phyloP scores from a whole-genome alignment of 257 asterid genomes.

The Coffea canephora region DNA sequence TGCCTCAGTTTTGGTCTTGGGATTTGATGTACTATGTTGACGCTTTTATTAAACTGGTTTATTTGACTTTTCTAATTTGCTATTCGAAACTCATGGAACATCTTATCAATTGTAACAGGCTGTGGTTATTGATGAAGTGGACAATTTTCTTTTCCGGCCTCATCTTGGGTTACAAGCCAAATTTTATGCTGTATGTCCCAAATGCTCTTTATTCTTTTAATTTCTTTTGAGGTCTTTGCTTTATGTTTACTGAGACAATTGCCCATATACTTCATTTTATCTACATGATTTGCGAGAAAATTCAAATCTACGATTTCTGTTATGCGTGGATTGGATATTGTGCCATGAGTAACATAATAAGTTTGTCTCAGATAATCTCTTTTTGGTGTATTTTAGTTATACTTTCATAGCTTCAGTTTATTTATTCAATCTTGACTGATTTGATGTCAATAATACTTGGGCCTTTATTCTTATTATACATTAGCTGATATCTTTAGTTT shows the following conservation, averaged over 20 bases:
- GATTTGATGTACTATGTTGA: neutral
- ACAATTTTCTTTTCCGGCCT: slow-evolving; percentile 90
- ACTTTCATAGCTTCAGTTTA: neutral
- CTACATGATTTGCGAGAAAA: neutral
- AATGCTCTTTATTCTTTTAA: neutral
- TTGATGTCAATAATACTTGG: neutral
- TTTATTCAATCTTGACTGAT: neutral
- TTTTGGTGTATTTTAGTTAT: neutral
- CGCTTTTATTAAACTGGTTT: neutral
- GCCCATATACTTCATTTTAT: neutral
- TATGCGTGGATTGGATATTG: neutral
- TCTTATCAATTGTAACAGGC: slow-evolving; percentile 43
- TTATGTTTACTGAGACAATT: neutral
- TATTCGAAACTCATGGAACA: slow-evolving; percentile 6
- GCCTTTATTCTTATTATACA: neutral
- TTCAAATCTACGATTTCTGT: neutral
- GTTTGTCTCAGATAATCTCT: neutral
- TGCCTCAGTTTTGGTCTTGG: neutral
- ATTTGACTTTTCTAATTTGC: neutral
- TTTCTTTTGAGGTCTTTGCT: neutral
- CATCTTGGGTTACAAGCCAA: slow-evolving; percentile 83
- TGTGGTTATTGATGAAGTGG: slow-evolving; percentile 94
- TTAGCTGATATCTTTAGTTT: neutral
- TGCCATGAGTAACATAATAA: neutral
- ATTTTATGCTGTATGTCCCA: slow-evolving; percentile 76